Percentiles rank a stretch among this genome's conserved stretches.
These are phyloP conservation scores for Aspergillus carbonarius DNA, from an alignment of 2,329 filamentous ascomycete species.

Conservation along the genomic window DNA sequence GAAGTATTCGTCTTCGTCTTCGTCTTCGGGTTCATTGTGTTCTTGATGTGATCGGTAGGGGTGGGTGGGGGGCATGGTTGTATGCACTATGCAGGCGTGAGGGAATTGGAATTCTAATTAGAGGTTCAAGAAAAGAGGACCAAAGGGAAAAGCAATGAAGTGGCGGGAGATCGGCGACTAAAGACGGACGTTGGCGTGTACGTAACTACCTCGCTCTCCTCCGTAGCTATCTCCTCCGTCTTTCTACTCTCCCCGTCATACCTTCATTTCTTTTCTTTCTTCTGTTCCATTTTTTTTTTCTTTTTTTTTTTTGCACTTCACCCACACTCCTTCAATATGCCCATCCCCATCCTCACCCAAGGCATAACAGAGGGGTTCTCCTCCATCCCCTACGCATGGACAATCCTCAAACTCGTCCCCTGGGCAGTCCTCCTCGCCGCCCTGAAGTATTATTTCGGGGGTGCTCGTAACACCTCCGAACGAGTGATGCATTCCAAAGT, in stretches of 20 bases:
- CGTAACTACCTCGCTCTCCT: too few relatives aligned
- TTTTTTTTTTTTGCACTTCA: neutral
- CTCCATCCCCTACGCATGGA: conserved; percentile 55
- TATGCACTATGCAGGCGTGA: too few relatives aligned
- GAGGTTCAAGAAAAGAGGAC: neutral
- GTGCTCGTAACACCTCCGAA: conserved; percentile 71
- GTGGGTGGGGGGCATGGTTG: too few relatives aligned
- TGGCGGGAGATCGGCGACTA: conserved; percentile 27
- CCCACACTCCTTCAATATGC: conserved; percentile 47
- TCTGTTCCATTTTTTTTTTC: conserved; percentile 2
- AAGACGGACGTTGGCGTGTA: neutral
- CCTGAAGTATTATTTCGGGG: conserved; percentile 75
- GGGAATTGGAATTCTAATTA: too few relatives aligned
- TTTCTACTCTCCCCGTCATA: conserved; percentile 2
- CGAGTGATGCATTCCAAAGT: conserved; percentile 91
- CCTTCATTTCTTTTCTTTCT: too few relatives aligned
- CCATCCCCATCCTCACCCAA: conserved; percentile 59
- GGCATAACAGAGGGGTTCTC: conserved; percentile 55
- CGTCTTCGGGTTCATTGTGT: conserved; percentile 20
- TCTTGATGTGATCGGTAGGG: neutral
- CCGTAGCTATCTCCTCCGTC: neutral
- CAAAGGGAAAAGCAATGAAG: conserved; percentile 10
- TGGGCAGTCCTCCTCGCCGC: conserved; percentile 54
- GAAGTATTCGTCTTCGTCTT: conserved; percentile 58
- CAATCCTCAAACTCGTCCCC: conserved; percentile 53